A percentile compares a stretch with the other conserved stretches of the same genome.
Conservation (phyloP, 2,329 filamentous ascomycete genomes). For the Trichophyton equinum region DNA sequence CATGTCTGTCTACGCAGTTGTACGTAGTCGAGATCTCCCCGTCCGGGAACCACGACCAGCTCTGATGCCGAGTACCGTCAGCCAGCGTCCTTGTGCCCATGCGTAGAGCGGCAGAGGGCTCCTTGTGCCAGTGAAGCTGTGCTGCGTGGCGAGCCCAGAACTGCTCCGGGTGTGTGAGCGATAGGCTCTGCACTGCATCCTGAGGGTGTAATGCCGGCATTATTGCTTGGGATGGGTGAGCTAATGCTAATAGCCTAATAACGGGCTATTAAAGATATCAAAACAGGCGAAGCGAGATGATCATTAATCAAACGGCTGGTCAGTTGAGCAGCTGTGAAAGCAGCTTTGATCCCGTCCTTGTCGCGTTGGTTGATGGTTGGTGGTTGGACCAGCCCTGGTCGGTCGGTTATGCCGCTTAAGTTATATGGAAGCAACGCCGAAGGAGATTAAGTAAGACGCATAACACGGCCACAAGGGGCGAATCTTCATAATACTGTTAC, state of each 20-base stretch:
- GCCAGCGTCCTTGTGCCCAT: constrained; percentile 51
- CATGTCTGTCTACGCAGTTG: constrained; percentile 84
- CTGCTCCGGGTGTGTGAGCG: constrained; percentile 53
- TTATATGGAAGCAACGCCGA: too few species aligned
- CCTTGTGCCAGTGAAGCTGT: constrained; percentile 68
- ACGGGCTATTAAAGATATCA: too few species aligned
- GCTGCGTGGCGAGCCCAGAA: constrained; percentile 69
- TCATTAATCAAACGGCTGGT: too few species aligned
- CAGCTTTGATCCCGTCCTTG: too few species aligned
- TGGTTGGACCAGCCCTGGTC: too few species aligned
- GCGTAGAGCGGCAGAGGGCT: constrained; percentile 51
- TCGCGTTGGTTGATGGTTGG: too few species aligned
- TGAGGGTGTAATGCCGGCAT: constrained; percentile 27
- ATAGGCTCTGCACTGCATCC: constrained; percentile 41
- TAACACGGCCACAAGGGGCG: too few species aligned
- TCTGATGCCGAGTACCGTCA: constrained; percentile 49
- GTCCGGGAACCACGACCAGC: constrained; percentile 83
- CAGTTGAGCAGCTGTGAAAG: too few species aligned
- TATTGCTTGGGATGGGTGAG: neutral
- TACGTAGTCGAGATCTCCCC: constrained; percentile 84
- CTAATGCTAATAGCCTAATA: neutral
- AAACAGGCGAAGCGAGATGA: too few species aligned
- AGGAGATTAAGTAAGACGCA: too few species aligned
- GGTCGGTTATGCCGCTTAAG: too few species aligned
- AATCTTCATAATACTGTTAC: too few species aligned